A percentile compares a stretch with the other conserved stretches of the same genome.
Conservation (phyloP, 2,329 filamentous ascomycete species). For the Trichoderma citrinoviride region DNA sequence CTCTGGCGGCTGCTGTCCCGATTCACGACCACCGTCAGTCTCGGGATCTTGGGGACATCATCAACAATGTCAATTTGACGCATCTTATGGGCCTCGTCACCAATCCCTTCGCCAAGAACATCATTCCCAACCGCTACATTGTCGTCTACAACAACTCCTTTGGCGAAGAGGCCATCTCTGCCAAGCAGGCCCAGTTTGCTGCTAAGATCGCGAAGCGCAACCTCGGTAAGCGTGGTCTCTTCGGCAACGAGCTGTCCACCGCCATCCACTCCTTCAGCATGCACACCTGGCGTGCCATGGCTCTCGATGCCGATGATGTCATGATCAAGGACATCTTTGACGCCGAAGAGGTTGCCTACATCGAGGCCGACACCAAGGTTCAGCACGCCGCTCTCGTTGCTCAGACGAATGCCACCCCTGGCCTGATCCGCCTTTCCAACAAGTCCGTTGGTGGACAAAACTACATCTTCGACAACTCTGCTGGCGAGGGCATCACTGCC, state of each 20-base stretch:
- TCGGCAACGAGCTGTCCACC: conserved; percentile 49
- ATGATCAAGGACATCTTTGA: conserved; percentile 50
- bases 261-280: conserved; percentile 48
- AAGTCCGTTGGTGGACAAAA: conserved; percentile 31
- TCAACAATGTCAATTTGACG: conserved; percentile 8
- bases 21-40: conserved; percentile 12
- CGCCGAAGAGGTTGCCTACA: conserved; percentile 49
- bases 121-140: conserved; percentile 59
- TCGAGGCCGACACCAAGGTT: conserved; percentile 54
- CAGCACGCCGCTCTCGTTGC: conserved; percentile 43
- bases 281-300: conserved; percentile 51
- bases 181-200: conserved; percentile 49
- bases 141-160: conserved; percentile 61
- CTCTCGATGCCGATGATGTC: conserved; percentile 50
- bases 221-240: conserved; percentile 49
- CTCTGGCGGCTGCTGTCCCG: conserved; percentile 32
- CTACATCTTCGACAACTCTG: conserved; percentile 50
- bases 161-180: conserved; percentile 46
- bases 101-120: conserved; percentile 48
- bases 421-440: conserved; percentile 54
- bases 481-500: conserved; percentile 55
- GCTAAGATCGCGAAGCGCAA: conserved; percentile 56
- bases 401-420: conserved; percentile 53
- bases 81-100: conserved; percentile 38
- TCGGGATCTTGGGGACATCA: neutral